Percentiles rank a stretch among this genome's conserved stretches.
Conservation (phyloP, 441 rosid species). For the Pelargonium australe region DNA sequence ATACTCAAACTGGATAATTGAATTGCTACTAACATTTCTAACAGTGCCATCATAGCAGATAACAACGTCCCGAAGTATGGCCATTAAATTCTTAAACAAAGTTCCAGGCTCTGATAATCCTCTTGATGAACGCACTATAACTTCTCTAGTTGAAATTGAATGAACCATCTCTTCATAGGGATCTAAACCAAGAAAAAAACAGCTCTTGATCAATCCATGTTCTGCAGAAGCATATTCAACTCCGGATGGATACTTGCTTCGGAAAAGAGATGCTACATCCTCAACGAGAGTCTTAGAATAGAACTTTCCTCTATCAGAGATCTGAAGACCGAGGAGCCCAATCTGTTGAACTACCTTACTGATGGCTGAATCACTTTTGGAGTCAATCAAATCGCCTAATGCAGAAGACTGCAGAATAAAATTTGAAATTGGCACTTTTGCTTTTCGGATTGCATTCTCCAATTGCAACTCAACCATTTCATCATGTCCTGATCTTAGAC, state of each 20-base stretch:
- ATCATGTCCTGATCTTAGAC: slow-evolving; percentile 48
- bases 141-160: slow-evolving; percentile 73
- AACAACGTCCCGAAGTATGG: slow-evolving; percentile 85
- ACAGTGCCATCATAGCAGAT: slow-evolving; percentile 90
- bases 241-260: slow-evolving; percentile 45
- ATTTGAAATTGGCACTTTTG: slow-evolving; percentile 43
- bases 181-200: slow-evolving; percentile 83
- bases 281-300: slow-evolving; percentile 74
- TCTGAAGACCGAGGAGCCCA: slow-evolving; percentile 74
- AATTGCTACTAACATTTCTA: slow-evolving; percentile 75
- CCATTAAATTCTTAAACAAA: slow-evolving; percentile 90
- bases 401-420: slow-evolving; percentile 57
- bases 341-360: slow-evolving; percentile 65
- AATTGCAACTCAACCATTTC: slow-evolving; percentile 65
- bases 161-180: slow-evolving; percentile 88
- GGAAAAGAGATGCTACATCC: slow-evolving; percentile 61
- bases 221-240: slow-evolving; percentile 58
- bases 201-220: slow-evolving; percentile 61
- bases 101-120: slow-evolving; percentile 97
- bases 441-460: slow-evolving; percentile 52
- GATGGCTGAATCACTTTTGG: slow-evolving; percentile 66
- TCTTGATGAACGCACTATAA: slow-evolving; percentile 81
- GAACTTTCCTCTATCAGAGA: slow-evolving; percentile 68
- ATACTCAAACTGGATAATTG: slow-evolving; percentile 77
- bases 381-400: slow-evolving; percentile 62